A percentile compares a stretch with the other conserved stretches of the same genome.
Evolutionary conservation across 2,329 filamentous ascomycete species (phyloP).

Genomic region (Xylaria sp.): DNA sequence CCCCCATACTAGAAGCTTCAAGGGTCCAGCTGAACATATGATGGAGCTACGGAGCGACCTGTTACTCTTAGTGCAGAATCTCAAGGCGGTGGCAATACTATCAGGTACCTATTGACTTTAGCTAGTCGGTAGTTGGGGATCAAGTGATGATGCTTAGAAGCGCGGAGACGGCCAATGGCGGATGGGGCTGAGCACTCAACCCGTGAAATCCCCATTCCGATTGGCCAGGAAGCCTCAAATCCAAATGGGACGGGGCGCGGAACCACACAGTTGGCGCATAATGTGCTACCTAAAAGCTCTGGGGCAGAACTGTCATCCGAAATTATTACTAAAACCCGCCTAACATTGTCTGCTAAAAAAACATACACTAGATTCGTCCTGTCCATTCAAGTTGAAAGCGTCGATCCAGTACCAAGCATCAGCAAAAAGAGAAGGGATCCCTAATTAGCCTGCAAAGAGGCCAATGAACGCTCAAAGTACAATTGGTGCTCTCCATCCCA

Average conservation of each 20-base stretch:
- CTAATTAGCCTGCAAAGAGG: background rate
- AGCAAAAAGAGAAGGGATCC: background rate
- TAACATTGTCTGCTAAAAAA: background rate
- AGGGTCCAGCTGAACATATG: background rate
- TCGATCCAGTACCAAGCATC: too few relatives aligned
- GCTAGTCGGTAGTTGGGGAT: background rate
- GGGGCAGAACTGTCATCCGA: background rate
- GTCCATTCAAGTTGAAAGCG: background rate
- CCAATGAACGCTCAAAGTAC: background rate
- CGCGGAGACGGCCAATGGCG: background rate
- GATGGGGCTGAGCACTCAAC: background rate
- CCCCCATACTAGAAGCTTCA: background rate
- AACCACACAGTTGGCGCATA: conserved; percentile 1
- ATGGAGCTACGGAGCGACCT: background rate
- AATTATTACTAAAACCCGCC: background rate
- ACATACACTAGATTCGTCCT: background rate
- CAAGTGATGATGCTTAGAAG: conserved; percentile 2
- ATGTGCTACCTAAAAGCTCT: background rate
- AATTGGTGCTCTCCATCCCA: background rate
- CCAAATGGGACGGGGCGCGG: background rate
- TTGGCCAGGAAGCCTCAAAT: background rate
- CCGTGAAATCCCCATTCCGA: background rate
- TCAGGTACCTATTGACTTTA: background rate
- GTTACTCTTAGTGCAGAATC: background rate
- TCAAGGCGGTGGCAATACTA: background rate